These are phyloP conservation scores for Hericium alpestre DNA, from an alignment of 768 basidiomycete genomes.

Conservation along the genomic window DNA sequence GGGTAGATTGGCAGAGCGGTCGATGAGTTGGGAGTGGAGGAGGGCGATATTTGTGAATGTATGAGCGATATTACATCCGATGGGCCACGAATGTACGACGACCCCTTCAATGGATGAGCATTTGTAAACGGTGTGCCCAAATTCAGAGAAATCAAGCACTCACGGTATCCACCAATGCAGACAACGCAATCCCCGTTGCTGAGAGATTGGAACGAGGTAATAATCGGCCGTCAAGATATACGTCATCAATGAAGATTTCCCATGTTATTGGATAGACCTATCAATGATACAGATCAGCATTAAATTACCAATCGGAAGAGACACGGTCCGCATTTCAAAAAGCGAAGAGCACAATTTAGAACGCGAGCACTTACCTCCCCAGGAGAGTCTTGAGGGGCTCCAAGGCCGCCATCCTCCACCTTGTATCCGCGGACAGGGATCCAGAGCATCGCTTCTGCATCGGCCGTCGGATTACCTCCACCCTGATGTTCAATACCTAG, in stretches of 20 bases:
- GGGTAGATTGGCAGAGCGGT: constrained; percentile 30
- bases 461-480: constrained; percentile 31
- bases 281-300: too few species aligned
- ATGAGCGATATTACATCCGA: constrained; percentile 51
- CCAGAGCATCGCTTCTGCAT: constrained; percentile 53
- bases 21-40: constrained; percentile 21
- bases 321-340: too few species aligned
- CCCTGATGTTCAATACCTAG: too few species aligned
- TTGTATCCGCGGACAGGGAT: constrained; percentile 50
- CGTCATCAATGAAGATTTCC: constrained; percentile 64
- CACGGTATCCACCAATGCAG: constrained; percentile 67
- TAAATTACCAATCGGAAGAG: too few species aligned
- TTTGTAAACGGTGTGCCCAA: neutral
- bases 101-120: constrained; percentile 38
- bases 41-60: neutral
- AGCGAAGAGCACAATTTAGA: too few species aligned
- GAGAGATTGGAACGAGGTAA: constrained; percentile 48
- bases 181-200: constrained; percentile 37
- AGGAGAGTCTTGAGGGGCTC: constrained; percentile 43
- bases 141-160: constrained; percentile 9
- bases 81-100: constrained; percentile 68
- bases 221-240: constrained; percentile 55
- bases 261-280: constrained; percentile 29
- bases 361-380: constrained; percentile 27
- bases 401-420: constrained; percentile 39